Base-by-base conservation (phyloP, 352 stramenopile species). In the Pythium dissotocum region DNA sequence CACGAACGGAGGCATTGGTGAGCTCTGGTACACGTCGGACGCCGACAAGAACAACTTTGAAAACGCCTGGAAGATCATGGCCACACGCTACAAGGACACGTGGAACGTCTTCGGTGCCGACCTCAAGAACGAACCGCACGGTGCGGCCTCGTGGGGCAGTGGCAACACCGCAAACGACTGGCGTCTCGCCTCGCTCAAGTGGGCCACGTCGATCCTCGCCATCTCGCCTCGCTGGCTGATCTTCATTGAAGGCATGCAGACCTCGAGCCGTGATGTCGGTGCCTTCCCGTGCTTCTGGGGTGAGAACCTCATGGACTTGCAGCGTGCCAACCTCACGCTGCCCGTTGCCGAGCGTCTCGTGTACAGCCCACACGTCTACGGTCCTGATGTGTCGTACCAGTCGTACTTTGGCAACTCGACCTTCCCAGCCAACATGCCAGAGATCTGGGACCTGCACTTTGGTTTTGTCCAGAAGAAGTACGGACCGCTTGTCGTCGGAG, bases 41-140 rank as follows among this genome's bases (percentile, higher is more conserved):
- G 35, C 35, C 0, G 72, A 69, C 33, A 55, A 61, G 0, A 63
- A 83, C 44, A 57, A 42, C 30, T 63, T 72, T 42, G 35, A 59
- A 18, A 30, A 77, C 2, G 75, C 77, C 8, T 89, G 80, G 80
- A 70, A 53, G 7, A 65, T 76, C 0, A 35, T 89, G 42, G 71
- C 75, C 1, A 55, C 35, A 16, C 76, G 77, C 33, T 87, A 84
- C 69, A 57, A 32, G 30, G 35, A 42, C 1, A 61, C 69, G 18
- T 80, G 78, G 80, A 87, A 89, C 33, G 78, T 87, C 1, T 46
- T 89, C 6, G 80, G 70, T 5, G 75, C 78, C 0, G 80, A 89
- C 62, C 49, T 89, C 10, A 85, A 83, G 62, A 89, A 89, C 64
- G 80, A 89, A 14, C 80, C 80, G 1, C 80, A 89, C 62, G 80